phyloP scores from a whole-genome alignment of 306 rosid genomes.

The Prosopis cineraria region DNA sequence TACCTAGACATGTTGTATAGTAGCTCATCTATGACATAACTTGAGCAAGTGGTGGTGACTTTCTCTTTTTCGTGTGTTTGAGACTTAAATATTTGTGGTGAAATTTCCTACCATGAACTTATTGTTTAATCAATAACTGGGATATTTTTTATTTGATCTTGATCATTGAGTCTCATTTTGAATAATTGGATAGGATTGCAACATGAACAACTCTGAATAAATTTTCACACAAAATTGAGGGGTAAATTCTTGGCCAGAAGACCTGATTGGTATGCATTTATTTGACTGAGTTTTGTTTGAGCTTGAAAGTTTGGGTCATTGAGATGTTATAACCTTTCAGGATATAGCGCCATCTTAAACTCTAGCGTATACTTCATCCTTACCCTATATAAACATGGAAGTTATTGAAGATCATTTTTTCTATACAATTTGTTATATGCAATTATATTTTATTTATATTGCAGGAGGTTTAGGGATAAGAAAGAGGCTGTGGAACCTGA shows the following conservation, averaged over 20 bases:
- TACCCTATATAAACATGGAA: constrained; percentile 16
- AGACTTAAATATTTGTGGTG: neutral
- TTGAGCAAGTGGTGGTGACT: neutral
- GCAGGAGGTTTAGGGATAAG: constrained; percentile 91
- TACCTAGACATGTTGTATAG: neutral
- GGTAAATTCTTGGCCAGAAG: neutral
- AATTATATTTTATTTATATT: constrained; percentile 29
- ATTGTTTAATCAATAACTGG: neutral
- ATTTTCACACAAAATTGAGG: neutral
- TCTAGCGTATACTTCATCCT: neutral
- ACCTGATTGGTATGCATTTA: neutral
- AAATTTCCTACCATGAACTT: neutral
- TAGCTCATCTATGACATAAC: neutral
- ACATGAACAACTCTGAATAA: constrained; percentile 2
- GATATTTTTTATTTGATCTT: neutral
- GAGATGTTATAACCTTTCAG: constrained; percentile 19
- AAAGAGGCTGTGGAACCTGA: constrained; percentile 88
- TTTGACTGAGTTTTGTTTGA: neutral
- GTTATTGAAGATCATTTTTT: constrained; percentile 7
- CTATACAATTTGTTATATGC: constrained; percentile 5
- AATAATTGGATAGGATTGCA: neutral
- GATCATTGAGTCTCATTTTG: neutral
- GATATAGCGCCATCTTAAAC: constrained; percentile 19
- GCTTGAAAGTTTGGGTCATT: constrained; percentile 12
- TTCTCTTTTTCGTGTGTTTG: constrained; percentile 3